Evolutionary conservation across 2,329 filamentous ascomycete species (phyloP).

Genomic region (Aspergillus sp.): DNA sequence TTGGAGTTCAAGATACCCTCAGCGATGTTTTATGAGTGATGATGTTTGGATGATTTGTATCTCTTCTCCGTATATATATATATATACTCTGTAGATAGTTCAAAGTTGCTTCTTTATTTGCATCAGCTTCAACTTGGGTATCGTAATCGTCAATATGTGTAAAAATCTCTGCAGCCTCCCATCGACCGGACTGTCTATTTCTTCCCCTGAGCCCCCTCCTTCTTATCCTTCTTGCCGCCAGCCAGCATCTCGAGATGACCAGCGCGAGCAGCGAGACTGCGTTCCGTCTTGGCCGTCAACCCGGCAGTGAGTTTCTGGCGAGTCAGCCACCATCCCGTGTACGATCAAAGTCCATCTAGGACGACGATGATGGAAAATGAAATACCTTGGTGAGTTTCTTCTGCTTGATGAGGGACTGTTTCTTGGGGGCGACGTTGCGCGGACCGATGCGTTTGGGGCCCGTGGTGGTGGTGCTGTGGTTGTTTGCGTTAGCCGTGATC

Average conservation of each 20-base stretch:
- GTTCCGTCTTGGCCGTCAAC: conserved; percentile 65
- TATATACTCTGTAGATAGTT: not conserved
- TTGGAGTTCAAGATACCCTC: conserved; percentile 22
- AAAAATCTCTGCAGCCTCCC: no score
- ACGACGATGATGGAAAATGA: not conserved
- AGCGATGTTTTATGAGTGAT: conserved; percentile 22
- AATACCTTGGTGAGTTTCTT: conserved; percentile 62
- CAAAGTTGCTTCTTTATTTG: not conserved
- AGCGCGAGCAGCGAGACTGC: conserved; percentile 63
- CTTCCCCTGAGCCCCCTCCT: conserved; percentile 35
- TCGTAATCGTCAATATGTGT: no score
- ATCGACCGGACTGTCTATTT: no score
- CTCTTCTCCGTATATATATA: not conserved
- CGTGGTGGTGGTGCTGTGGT: conserved; percentile 27
- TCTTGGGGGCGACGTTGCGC: conserved; percentile 66
- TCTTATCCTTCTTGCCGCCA: conserved; percentile 63
- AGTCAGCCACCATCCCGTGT: not conserved
- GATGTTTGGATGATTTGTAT: conserved; percentile 11
- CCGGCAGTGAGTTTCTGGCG: conserved; percentile 60
- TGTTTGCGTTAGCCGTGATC: no score
- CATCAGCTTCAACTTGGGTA: no score
- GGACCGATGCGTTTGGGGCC: conserved; percentile 56
- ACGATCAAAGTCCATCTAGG: not conserved
- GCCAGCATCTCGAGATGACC: conserved; percentile 69
- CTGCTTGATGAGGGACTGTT: conserved; percentile 58